Conservation (phyloP, 2,329 filamentous ascomycete species). For the Exophiala viscosa region DNA sequence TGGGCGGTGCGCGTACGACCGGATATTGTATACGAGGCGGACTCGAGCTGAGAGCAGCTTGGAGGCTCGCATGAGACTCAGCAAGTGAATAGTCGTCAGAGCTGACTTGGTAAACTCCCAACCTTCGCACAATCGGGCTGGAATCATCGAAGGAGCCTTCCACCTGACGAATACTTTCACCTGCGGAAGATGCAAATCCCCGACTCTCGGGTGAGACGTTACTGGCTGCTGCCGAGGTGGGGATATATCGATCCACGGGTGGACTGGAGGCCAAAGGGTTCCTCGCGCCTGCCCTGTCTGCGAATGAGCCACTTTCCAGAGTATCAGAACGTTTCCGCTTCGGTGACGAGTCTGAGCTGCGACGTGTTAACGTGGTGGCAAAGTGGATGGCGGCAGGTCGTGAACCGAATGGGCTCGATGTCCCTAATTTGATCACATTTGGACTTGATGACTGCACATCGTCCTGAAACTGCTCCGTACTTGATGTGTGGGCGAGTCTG, state of each 20-base stretch:
- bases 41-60: slow-evolving; percentile 35
- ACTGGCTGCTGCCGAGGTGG: slow-evolving; percentile 32
- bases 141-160: slow-evolving; percentile 16
- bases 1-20: slow-evolving; percentile 33
- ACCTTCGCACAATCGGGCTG: slow-evolving; percentile 22
- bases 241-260: slow-evolving; percentile 33
- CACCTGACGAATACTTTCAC: slow-evolving; percentile 12
- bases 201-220: slow-evolving; percentile 13
- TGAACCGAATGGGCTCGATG: slow-evolving; percentile 32
- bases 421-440: slow-evolving; percentile 40
- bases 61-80: slow-evolving; percentile 34
- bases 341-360: slow-evolving; percentile 36
- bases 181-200: slow-evolving; percentile 17
- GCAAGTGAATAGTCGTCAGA: slow-evolving; percentile 21
- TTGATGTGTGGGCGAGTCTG: slow-evolving; percentile 36
- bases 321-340: slow-evolving; percentile 27
- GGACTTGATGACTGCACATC: slow-evolving; percentile 35
- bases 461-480: slow-evolving; percentile 18
- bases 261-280: slow-evolving; percentile 36
- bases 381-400: slow-evolving; percentile 30
- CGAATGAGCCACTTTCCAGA: slow-evolving; percentile 8
- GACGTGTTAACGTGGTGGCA: slow-evolving; percentile 35
- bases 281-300: slow-evolving; percentile 15
- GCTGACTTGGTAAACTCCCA: slow-evolving; percentile 14
- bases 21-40: slow-evolving; percentile 30